Conservation (phyloP, 2,329 filamentous ascomycete genomes). For the Colletotrichum nymphaeae region DNA sequence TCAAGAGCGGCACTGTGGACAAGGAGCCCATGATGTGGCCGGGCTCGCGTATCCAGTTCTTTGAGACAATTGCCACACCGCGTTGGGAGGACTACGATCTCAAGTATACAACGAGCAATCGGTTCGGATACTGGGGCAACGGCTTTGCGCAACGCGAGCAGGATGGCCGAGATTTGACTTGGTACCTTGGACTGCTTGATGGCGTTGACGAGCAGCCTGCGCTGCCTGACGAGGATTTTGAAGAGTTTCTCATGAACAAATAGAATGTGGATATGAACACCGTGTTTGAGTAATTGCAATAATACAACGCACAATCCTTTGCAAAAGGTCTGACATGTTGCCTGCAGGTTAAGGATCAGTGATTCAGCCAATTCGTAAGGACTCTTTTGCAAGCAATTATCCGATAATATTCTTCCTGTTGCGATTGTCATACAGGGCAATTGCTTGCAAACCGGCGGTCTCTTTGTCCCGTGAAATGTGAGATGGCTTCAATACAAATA, state of each 20-base stretch:
- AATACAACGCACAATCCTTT: background rate
- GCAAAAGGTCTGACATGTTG: background rate
- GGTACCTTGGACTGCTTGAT: conserved; percentile 38
- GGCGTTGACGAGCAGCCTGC: conserved; percentile 38
- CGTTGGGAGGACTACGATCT: conserved; percentile 43
- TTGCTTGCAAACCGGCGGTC: no score
- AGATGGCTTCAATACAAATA: no score
- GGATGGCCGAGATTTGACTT: conserved; percentile 37
- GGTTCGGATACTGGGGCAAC: conserved; percentile 42
- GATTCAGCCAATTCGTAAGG: no score
- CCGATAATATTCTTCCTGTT: no score
- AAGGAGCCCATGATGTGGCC: conserved; percentile 43
- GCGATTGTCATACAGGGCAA: no score
- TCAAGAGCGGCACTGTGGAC: conserved; percentile 42
- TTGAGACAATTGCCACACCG: conserved; percentile 40
- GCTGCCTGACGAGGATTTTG: conserved; percentile 40
- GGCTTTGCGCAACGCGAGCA: conserved; percentile 36
- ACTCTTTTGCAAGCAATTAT: no score
- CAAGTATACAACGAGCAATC: conserved; percentile 38
- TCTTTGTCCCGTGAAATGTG: no score
- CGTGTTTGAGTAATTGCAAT: background rate
- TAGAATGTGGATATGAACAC: background rate
- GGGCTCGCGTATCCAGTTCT: conserved; percentile 41
- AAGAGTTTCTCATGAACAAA: conserved; percentile 38
- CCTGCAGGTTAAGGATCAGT: background rate